Conservation (phyloP, 2,329 filamentous ascomycete species). For the Pseudocercospora fijiensis region DNA sequence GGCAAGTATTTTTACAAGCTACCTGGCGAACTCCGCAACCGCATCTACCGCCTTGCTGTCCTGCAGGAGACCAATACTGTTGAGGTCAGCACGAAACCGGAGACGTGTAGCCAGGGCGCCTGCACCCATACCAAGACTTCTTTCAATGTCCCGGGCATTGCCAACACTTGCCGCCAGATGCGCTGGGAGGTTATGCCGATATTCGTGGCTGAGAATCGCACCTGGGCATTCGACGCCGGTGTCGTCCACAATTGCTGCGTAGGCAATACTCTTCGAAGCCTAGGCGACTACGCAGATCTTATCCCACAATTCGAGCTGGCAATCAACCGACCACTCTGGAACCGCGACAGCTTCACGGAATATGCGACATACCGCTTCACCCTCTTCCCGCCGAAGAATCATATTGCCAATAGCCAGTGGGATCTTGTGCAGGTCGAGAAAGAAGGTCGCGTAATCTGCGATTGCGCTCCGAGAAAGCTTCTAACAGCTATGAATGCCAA, state of each 20-base stretch:
- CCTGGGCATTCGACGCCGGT: slow-evolving; percentile 28
- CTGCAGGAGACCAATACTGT: slow-evolving; percentile 19
- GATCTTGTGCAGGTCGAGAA: slow-evolving; percentile 2
- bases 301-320: slow-evolving; percentile 23
- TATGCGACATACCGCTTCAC: slow-evolving; percentile 26
- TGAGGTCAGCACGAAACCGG: slow-evolving; percentile 18
- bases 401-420: not conserved
- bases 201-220: slow-evolving; percentile 27
- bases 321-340: slow-evolving; percentile 20
- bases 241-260: slow-evolving; percentile 30
- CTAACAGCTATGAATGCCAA: slow-evolving; percentile 1
- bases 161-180: slow-evolving; percentile 30
- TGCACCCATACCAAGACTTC: slow-evolving; percentile 24
- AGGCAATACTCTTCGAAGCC: slow-evolving; percentile 20
- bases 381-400: slow-evolving; percentile 5
- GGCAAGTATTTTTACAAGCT: slow-evolving; percentile 28
- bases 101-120: slow-evolving; percentile 22
- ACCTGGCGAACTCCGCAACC: slow-evolving; percentile 31
- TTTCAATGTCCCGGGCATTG: slow-evolving; percentile 26
- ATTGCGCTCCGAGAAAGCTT: slow-evolving; percentile 13
- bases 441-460: slow-evolving; percentile 11
- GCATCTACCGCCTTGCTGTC: slow-evolving; percentile 30
- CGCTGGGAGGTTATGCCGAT: slow-evolving; percentile 29
- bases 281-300: slow-evolving; percentile 23
- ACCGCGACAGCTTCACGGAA: slow-evolving; percentile 10